These are phyloP conservation scores for Saccharomycodes ludwigii DNA, from an alignment of 805 yeast species.

Conservation along the genomic window DNA sequence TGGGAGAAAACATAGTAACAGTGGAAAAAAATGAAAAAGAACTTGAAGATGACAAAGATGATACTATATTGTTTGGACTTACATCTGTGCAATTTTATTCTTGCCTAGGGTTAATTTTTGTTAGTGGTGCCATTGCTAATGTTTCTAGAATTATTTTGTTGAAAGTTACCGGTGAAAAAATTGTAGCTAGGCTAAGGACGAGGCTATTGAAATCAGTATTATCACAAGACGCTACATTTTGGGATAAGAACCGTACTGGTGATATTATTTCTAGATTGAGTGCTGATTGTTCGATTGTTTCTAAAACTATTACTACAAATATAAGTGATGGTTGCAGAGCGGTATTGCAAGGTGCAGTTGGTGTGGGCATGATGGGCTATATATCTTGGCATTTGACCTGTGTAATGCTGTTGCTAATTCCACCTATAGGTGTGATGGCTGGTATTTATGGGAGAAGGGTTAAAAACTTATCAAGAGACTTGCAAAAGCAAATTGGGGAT, in stretches of 20 bases:
- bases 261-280: conserved; percentile 82
- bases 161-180: conserved; percentile 71
- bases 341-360: conserved; percentile 69
- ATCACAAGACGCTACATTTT: conserved; percentile 78
- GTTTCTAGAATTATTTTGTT: conserved; percentile 68
- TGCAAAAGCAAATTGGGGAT: conserved; percentile 76
- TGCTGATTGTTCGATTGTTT: conserved; percentile 79
- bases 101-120: conserved; percentile 48
- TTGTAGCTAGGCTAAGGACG: conserved; percentile 75
- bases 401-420: conserved; percentile 68
- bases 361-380: conserved; percentile 82
- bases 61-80: conserved; percentile 39
- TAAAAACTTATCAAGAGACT: conserved; percentile 55
- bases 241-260: conserved; percentile 84
- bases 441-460: conserved; percentile 72
- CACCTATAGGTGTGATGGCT: conserved; percentile 73
- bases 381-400: conserved; percentile 76
- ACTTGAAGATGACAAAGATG: conserved; percentile 10
- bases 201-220: conserved; percentile 65
- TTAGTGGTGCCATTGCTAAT: conserved; percentile 67
- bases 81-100: conserved; percentile 51
- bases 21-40: conserved; percentile 1
- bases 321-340: conserved; percentile 88
- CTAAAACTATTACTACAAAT: conserved; percentile 78
- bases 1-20: conserved; percentile 2